phyloP scores from a whole-genome alignment of 2,329 filamentous ascomycete species.

The Daldinia sp. region DNA sequence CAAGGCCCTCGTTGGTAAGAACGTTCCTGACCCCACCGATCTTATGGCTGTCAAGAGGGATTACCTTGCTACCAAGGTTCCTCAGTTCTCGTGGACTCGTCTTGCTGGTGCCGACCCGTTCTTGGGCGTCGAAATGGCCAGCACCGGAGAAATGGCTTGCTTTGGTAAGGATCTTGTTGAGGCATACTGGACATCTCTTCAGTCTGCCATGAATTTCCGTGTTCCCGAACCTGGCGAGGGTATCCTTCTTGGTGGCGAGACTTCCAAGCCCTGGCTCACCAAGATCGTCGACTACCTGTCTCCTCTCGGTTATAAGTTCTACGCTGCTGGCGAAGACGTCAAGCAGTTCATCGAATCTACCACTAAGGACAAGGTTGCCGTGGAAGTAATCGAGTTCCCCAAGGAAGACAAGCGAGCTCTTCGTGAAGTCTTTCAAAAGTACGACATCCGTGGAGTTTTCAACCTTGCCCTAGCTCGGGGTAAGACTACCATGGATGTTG shows the following conservation, averaged over 20 bases:
- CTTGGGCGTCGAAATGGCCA: constrained; percentile 97
- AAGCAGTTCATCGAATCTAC: constrained; percentile 82
- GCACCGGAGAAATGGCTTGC: constrained; percentile 97
- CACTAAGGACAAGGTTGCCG: constrained; percentile 70
- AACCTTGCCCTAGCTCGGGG: constrained; percentile 87
- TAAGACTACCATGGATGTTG: constrained; percentile 86
- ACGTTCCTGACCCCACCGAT: constrained; percentile 85
- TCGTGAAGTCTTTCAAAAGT: constrained; percentile 94
- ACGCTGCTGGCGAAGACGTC: constrained; percentile 80
- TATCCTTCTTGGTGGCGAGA: constrained; percentile 90
- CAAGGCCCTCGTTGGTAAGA: constrained; percentile 85
- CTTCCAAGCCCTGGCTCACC: constrained; percentile 73
- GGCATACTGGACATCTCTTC: constrained; percentile 95
- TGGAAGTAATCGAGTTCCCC: constrained; percentile 96
- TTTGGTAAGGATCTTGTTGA: constrained; percentile 96
- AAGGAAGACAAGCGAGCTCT: constrained; percentile 95
- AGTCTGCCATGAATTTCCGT: constrained; percentile 99
- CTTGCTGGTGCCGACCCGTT: constrained; percentile 96
- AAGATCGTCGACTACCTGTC: constrained; percentile 86
- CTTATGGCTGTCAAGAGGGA: constrained; percentile 89
- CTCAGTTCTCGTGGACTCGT: constrained; percentile 98
- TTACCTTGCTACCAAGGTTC: constrained; percentile 96
- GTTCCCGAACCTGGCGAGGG: constrained; percentile 94
- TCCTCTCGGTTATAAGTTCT: constrained; percentile 94
- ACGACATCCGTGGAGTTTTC: constrained; percentile 95